Evolutionary conservation across 306 rosid species (phyloP).

Genomic region (Quercus bicolor): DNA sequence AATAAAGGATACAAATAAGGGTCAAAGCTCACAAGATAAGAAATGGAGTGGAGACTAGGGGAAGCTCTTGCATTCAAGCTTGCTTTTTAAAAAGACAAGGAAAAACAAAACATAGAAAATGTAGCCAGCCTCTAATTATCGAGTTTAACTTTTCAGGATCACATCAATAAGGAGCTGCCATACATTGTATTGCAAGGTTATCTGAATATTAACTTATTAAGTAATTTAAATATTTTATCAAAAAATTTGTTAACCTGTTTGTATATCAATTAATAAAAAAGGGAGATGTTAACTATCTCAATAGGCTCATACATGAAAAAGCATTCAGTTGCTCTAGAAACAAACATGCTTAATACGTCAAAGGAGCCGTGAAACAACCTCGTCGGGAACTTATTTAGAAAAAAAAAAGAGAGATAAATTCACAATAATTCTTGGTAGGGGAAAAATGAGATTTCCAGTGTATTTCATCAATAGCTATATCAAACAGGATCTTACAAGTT

Average conservation of each 20-base stretch:
- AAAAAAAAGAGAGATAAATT: not conserved
- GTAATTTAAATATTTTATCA: not conserved
- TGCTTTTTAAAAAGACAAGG: not conserved
- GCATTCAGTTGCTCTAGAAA: not conserved
- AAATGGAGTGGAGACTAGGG: not conserved
- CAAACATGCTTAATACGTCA: not conserved
- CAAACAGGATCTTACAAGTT: constrained; percentile 22
- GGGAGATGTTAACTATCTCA: not conserved
- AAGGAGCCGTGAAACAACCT: not conserved
- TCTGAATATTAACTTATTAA: not conserved
- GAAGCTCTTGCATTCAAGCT: not conserved
- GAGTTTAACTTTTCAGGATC: not conserved
- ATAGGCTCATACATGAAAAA: not conserved
- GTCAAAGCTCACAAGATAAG: not conserved
- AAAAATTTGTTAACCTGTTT: not conserved
- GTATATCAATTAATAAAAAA: not conserved
- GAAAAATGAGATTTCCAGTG: no score
- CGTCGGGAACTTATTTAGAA: no score
- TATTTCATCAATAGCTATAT: constrained; percentile 17
- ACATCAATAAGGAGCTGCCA: not conserved
- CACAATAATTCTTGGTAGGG: not conserved
- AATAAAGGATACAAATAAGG: no score
- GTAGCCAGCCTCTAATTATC: not conserved
- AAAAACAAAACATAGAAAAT: not conserved
- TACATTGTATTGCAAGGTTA: not conserved